These are phyloP conservation scores for Pythium vanterpoolii DNA, from an alignment of 352 stramenopile species.

Conservation along the genomic window DNA sequence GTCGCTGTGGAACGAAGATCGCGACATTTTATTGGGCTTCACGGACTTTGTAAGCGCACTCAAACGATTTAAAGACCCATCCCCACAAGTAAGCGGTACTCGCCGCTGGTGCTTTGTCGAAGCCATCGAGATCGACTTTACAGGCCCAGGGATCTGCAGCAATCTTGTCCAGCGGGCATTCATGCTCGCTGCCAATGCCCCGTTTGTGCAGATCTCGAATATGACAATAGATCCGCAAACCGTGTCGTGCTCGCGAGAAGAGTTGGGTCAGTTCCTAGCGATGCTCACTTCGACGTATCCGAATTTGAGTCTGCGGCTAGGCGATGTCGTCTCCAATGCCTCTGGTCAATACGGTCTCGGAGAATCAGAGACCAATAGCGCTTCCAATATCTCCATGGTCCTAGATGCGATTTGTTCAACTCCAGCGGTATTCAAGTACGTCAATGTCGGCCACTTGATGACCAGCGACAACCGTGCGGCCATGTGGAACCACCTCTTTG, in stretches of 20 bases:
- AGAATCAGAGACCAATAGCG: not conserved
- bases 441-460: constrained; percentile 12
- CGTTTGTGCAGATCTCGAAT: constrained; percentile 2
- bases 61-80: not conserved
- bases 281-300: constrained; percentile 7
- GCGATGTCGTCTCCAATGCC: not conserved
- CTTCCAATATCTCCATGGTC: not conserved
- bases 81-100: not conserved
- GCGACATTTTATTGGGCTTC: constrained; percentile 3
- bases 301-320: constrained; percentile 2
- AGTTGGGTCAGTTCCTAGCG: not conserved
- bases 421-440: not conserved
- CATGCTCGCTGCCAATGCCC: not conserved
- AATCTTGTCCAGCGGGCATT: constrained; percentile 3
- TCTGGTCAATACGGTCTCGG: not conserved
- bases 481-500: constrained; percentile 8
- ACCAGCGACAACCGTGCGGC: not conserved
- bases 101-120: constrained; percentile 7
- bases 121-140: constrained; percentile 8
- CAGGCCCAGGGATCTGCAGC: constrained; percentile 1
- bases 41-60: constrained; percentile 5
- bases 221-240: not conserved
- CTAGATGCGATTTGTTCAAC: not conserved
- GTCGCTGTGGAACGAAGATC: constrained; percentile 11
- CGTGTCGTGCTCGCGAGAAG: not conserved